Conservation (phyloP, 345 rosid species). For the Brassica cretica region DNA sequence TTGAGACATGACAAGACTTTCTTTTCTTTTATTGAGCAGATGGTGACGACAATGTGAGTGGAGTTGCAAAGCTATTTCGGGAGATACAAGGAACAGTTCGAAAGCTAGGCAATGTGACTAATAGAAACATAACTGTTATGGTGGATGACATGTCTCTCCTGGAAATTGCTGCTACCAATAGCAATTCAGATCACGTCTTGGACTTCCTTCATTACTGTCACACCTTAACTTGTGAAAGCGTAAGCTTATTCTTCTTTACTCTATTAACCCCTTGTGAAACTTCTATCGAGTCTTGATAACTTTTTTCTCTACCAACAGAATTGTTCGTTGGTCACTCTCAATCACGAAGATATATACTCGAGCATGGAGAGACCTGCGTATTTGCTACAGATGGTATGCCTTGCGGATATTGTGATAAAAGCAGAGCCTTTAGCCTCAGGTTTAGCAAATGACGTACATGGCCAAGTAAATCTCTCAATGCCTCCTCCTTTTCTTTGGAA, state of each 20-base stretch:
- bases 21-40: constrained; percentile 38
- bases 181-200: constrained; percentile 54
- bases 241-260: constrained; percentile 41
- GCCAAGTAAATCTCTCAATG: constrained; percentile 58
- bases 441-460: constrained; percentile 89
- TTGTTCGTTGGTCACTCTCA: constrained; percentile 69
- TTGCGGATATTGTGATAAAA: constrained; percentile 73
- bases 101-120: constrained; percentile 45
- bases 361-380: constrained; percentile 53
- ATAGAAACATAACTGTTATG: constrained; percentile 59
- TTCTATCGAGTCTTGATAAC: neutral
- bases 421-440: constrained; percentile 89
- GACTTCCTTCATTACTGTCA: constrained; percentile 85
- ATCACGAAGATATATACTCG: constrained; percentile 73
- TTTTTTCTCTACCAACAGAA: constrained; percentile 50
- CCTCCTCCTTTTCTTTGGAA: neutral
- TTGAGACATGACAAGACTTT: neutral
- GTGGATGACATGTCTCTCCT: constrained; percentile 83
- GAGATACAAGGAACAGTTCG: constrained; percentile 51
- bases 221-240: constrained; percentile 70
- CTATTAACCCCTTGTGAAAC: neutral
- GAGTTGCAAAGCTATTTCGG: constrained; percentile 54
- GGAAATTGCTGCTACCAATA: constrained; percentile 76
- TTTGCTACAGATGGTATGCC: constrained; percentile 63
- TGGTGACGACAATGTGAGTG: constrained; percentile 43